Evolutionary conservation across 352 stramenopile species (phyloP).

Genomic region (Phytophthora aleatoria): DNA sequence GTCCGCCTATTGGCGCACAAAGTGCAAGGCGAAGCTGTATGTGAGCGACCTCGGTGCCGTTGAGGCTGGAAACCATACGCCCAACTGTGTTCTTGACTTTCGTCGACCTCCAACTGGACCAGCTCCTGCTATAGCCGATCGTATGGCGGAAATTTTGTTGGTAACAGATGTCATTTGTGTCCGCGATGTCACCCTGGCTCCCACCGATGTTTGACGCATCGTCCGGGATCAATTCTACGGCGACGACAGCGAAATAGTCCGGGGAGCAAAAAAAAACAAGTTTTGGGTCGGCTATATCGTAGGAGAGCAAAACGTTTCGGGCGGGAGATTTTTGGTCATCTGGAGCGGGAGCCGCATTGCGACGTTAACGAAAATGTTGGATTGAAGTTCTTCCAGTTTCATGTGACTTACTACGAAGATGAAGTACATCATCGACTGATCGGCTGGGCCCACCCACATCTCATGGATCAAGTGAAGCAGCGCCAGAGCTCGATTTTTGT

Average conservation of each 20-base stretch:
- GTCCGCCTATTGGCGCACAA: not conserved
- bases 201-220: not conserved
- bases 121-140: not conserved
- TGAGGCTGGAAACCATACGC: not conserved
- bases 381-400: constrained; percentile 16
- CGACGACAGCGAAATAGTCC: not conserved
- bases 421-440: constrained; percentile 9
- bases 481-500: too few relatives aligned
- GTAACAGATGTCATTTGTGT: not conserved
- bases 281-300: constrained; percentile 5
- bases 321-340: constrained; percentile 4
- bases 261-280: not conserved
- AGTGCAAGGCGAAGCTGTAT: not conserved
- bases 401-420: constrained; percentile 14
- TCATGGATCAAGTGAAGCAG: too few relatives aligned
- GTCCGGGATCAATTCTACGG: not conserved
- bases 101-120: not conserved
- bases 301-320: constrained; percentile 2
- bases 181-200: not conserved
- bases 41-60: not conserved
- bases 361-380: not conserved
- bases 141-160: constrained; percentile 2
- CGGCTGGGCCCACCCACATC: not conserved
- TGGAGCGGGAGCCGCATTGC: not conserved
- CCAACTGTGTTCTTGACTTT: not conserved